Evolutionary conservation across 2,329 filamentous ascomycete genomes (phyloP).

Genomic region (Didymella keratinophila): DNA sequence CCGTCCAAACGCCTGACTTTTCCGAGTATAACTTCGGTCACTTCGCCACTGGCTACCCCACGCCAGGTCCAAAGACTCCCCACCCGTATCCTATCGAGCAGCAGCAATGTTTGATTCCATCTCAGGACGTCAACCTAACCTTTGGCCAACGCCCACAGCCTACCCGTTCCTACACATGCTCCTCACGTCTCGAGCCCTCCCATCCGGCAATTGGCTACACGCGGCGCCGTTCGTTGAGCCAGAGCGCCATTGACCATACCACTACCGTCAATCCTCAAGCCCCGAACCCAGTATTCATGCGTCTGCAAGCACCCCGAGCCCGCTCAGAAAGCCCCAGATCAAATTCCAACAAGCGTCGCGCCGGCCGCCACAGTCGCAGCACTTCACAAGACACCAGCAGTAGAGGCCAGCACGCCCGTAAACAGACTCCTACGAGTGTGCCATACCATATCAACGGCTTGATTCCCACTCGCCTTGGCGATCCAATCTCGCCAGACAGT

Average conservation of each 20-base stretch:
- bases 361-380: conserved; percentile 2
- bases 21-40: conserved; percentile 22
- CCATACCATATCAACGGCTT: conserved; percentile 15
- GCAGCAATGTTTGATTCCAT: conserved; percentile 18
- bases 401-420: conserved; percentile 1
- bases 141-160: conserved; percentile 14
- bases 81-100: conserved; percentile 30
- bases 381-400: not conserved
- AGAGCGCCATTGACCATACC: conserved; percentile 28
- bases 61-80: conserved; percentile 22
- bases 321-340: conserved; percentile 13
- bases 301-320: conserved; percentile 28
- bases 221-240: conserved; percentile 44
- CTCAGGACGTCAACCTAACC: not conserved
- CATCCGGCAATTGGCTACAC: conserved; percentile 18
- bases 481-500: conserved; percentile 16
- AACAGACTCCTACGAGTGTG: conserved; percentile 11
- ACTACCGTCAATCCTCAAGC: conserved; percentile 2
- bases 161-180: conserved; percentile 18
- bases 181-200: conserved; percentile 7
- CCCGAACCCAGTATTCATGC: conserved; percentile 35
- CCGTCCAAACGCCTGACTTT: conserved; percentile 24
- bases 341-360: conserved; percentile 1
- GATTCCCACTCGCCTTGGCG: conserved; percentile 27
- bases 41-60: conserved; percentile 19